Conservation (phyloP, 176 grass and related monocot genomes). For the Dactylis glomerata region DNA sequence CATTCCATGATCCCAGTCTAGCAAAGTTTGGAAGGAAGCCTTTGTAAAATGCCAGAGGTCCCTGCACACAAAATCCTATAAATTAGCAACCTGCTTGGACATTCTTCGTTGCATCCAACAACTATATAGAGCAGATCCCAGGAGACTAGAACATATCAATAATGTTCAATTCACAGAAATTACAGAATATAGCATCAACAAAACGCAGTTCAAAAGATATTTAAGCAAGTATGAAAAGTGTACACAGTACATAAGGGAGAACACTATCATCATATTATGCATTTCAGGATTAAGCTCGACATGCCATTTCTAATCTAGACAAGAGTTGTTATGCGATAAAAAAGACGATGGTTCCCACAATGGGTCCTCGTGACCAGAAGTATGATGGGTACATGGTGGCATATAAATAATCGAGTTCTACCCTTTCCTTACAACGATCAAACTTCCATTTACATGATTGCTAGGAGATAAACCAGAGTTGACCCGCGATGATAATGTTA, state of each 20-base stretch:
- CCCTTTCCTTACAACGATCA: background rate
- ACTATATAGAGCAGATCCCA: background rate
- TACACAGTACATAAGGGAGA: background rate
- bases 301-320: background rate
- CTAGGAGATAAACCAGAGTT: background rate
- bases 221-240: background rate
- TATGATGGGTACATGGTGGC: background rate
- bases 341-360: background rate
- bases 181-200: background rate
- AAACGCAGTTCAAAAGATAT: background rate
- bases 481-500: background rate
- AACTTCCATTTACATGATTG: background rate
- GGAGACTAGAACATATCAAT: background rate
- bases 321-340: background rate
- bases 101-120: background rate
- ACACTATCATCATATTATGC: background rate
- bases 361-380: background rate
- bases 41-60: constrained; percentile 89
- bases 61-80: constrained; percentile 40
- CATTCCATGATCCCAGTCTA: constrained; percentile 95
- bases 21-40: constrained; percentile 91
- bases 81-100: background rate
- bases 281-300: background rate
- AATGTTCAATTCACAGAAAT: background rate
- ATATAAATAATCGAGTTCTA: background rate